Base-by-base conservation (phyloP, 768 basidiomycete species). In the Megacollybia marginata region DNA sequence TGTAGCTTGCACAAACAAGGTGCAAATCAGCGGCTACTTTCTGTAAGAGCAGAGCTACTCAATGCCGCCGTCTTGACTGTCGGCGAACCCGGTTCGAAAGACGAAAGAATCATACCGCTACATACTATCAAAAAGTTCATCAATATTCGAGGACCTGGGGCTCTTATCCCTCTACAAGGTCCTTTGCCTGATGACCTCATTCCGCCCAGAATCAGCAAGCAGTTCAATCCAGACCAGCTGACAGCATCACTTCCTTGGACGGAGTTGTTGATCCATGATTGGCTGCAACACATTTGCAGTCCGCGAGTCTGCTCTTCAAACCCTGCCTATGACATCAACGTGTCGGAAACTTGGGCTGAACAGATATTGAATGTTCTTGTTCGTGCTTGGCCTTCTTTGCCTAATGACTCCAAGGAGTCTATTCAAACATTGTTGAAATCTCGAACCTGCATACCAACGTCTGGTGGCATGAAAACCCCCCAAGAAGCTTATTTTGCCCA, bases 401-500 rank as follows among this genome's bases (percentile, higher is more conserved):
- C 78, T 0, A 68, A 69, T 0, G 57, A 65, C 15, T 65, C 71
- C 23, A 82, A 80, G 59, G 60, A 64, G 4, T 65, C 75, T 9
- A 69, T 87, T 32, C 65, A 69, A n/a, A 58, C 61, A 1, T 62
- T 80, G 19, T 65, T 92, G 32, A 66, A 67, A 46, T 60, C 65
- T 3, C 68, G 79, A 18, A 53, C 80, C 1, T 88, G 85, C 57
- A 76, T 92, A 36, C 88, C 88, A 15, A 89, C 85, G 9, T 80
- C 78, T 18, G 68, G 65, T 13, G 95, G 95, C 7, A 75, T 94
- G 69, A 83, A 79, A 52, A 59, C 65, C 35, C 90, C 94, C 0
- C 67, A 68, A 8, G 79, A 91, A 50, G 68, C 87, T 3, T 97
- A 96, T 66, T 94, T 96, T 60, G 69, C 85, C 10, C 91, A 80